Percentiles rank a stretch among this genome's conserved stretches.
Evolutionary conservation across 1,139 yeast genomes (phyloP).

Genomic region (Meyerozyma elateridarum): DNA sequence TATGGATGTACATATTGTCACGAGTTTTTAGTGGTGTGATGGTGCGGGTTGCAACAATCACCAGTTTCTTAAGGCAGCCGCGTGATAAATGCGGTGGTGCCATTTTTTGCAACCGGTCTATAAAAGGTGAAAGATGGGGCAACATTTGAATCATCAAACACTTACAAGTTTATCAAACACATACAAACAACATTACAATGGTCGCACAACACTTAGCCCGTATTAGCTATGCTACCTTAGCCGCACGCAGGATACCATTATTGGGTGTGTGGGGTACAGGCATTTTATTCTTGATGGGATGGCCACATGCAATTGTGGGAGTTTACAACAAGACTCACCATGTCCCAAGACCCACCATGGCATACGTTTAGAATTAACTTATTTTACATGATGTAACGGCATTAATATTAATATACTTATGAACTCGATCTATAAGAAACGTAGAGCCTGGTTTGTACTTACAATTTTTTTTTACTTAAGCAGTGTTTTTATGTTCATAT

Average conservation of each 20-base stretch:
- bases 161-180: too few relatives aligned
- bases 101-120: conserved; percentile 2
- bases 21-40: too few relatives aligned
- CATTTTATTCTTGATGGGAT: conserved; percentile 28
- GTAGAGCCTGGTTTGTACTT: neutral
- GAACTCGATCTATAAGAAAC: neutral
- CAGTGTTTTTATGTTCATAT: too few relatives aligned
- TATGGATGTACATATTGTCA: too few relatives aligned
- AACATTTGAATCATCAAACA: too few relatives aligned
- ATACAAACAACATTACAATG: too few relatives aligned
- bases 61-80: neutral
- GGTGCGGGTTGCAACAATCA: too few relatives aligned
- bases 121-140: neutral
- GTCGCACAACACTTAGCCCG: conserved; percentile 3
- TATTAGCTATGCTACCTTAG: conserved; percentile 21
- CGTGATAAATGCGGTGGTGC: too few relatives aligned
- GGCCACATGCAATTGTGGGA: conserved; percentile 32
- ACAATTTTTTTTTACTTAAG: too few relatives aligned
- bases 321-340: conserved; percentile 20
- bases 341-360: conserved; percentile 23
- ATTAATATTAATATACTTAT: too few relatives aligned
- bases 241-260: conserved; percentile 29
- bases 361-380: conserved; percentile 6
- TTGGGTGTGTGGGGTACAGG: conserved; percentile 31
- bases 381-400: too few relatives aligned